These are phyloP conservation scores for Kodamaea leandrae DNA, from an alignment of 805 yeast genomes.

Conservation along the genomic window DNA sequence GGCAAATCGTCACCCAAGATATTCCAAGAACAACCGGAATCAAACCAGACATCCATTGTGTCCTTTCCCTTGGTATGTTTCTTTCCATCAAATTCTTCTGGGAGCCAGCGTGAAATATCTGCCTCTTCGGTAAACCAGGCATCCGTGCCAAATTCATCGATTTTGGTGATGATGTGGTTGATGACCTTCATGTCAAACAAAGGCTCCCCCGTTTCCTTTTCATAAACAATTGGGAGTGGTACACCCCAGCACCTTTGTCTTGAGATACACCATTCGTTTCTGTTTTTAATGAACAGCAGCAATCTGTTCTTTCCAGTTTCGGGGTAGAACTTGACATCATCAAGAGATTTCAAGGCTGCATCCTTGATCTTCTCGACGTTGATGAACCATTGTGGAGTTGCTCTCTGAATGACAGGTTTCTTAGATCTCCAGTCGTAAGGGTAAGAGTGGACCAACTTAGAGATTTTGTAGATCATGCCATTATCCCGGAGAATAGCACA, in stretches of 20 bases:
- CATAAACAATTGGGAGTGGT: conserved; percentile 85
- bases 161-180: conserved; percentile 52
- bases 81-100: conserved; percentile 46
- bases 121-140: conserved; percentile 70
- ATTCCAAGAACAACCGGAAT: conserved; percentile 92
- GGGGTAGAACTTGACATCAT: conserved; percentile 70
- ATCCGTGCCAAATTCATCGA: conserved; percentile 63
- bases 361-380: conserved; percentile 73
- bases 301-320: conserved; percentile 69
- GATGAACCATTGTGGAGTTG: conserved; percentile 97
- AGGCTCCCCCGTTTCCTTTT: conserved; percentile 57
- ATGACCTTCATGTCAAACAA: conserved; percentile 57
- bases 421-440: conserved; percentile 98
- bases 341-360: conserved; percentile 56
- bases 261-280: conserved; percentile 97
- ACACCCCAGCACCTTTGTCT: conserved; percentile 98
- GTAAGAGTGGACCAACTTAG: conserved; percentile 72
- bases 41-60: conserved; percentile 99
- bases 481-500: conserved; percentile 45
- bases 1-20: conserved; percentile 46
- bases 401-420: conserved; percentile 88
- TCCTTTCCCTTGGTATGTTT: conserved; percentile 68
- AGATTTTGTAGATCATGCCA: conserved; percentile 47
- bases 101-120: conserved; percentile 70
- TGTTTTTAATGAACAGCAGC: conserved; percentile 63